phyloP scores from a whole-genome alignment of 2,329 filamentous ascomycete genomes.

The Dactylellina leptospora region DNA sequence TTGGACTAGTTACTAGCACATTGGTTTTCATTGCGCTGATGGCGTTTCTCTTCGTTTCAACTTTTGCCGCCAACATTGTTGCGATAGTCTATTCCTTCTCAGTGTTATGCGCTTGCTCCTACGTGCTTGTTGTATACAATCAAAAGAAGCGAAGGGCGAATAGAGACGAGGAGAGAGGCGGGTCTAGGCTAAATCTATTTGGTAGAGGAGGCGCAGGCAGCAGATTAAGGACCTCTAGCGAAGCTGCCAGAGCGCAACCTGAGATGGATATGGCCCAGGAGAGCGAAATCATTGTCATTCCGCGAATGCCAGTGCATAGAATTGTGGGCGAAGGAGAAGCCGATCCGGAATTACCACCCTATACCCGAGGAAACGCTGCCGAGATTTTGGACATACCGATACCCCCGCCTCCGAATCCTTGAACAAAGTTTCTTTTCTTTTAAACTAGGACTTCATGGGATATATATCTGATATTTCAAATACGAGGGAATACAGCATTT shows the following conservation, averaged over 20 bases:
- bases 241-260: constrained; percentile 10
- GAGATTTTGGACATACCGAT: constrained; percentile 40
- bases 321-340: constrained; percentile 41
- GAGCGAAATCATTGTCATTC: constrained; percentile 51
- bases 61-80: constrained; percentile 48
- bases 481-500: constrained; percentile 8
- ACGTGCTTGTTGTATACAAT: constrained; percentile 40
- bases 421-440: constrained; percentile 8
- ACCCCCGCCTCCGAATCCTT: constrained; percentile 26
- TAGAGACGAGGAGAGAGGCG: constrained; percentile 24
- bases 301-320: constrained; percentile 46
- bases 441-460: too few species aligned
- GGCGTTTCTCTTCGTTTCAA: constrained; percentile 42
- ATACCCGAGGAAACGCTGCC: constrained; percentile 24
- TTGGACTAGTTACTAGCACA: constrained; percentile 40
- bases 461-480: too few species aligned
- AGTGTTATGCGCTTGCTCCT: constrained; percentile 34
- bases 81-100: constrained; percentile 48
- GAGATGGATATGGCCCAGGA: constrained; percentile 50
- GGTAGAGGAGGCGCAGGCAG: constrained; percentile 4
- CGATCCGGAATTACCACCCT: constrained; percentile 46
- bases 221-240: constrained; percentile 1
- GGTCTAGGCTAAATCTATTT: constrained; percentile 27
- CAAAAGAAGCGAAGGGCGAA: constrained; percentile 32
- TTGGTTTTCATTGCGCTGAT: constrained; percentile 45